Evolutionary conservation across 192 early-diverging fungal genomes (phyloP).

Genomic region (Phycomyces blakesleeanus): DNA sequence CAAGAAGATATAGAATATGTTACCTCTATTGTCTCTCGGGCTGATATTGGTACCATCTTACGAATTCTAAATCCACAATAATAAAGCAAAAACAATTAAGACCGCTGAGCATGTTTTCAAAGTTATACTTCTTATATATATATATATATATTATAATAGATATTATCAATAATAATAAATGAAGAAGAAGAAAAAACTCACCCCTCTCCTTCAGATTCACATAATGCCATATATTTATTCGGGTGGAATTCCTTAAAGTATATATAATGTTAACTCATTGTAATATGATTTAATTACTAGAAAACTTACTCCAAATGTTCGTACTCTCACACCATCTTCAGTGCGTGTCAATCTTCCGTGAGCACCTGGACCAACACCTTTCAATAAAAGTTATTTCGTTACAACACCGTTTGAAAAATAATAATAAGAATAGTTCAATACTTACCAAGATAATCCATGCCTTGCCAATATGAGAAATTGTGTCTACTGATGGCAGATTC

Average conservation of each 20-base stretch:
- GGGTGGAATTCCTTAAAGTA: constrained; percentile 45
- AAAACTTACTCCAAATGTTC: constrained; percentile 45
- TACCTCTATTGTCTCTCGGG: constrained; percentile 25
- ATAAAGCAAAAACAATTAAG: not conserved
- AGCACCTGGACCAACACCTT: constrained; percentile 53
- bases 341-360: constrained; percentile 45
- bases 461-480: constrained; percentile 54
- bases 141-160: too few relatives aligned
- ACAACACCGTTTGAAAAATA: too few relatives aligned
- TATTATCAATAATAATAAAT: too few relatives aligned
- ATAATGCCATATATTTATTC: constrained; percentile 47
- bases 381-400: too few relatives aligned
- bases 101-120: too few relatives aligned
- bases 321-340: constrained; percentile 12
- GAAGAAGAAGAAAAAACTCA: constrained; percentile 13
- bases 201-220: constrained; percentile 44
- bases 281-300: not conserved
- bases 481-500: constrained; percentile 42
- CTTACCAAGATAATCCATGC: constrained; percentile 52
- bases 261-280: not conserved
- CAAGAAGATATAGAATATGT: not conserved
- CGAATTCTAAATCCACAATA: constrained; percentile 6
- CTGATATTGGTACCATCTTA: constrained; percentile 11
- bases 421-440: too few relatives aligned
- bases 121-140: too few relatives aligned